phyloP scores from a whole-genome alignment of 148 eudicot genomes.

The Dianthus caryophyllus region DNA sequence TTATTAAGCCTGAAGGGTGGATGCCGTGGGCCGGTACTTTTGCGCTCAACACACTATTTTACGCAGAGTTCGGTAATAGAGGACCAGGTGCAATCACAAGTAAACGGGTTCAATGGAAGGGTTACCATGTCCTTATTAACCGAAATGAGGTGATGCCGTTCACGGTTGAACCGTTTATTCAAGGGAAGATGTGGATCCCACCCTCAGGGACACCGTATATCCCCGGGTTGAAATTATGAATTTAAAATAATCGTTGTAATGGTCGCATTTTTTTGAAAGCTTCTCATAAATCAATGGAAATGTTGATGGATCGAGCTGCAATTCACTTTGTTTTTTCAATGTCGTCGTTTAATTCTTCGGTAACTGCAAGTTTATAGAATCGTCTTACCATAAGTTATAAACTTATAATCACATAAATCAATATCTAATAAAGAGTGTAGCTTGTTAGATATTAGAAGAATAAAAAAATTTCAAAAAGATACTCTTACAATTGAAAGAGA shows the following conservation, averaged over 20 bases:
- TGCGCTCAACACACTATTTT: constrained; percentile 39
- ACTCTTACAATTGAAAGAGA: no score
- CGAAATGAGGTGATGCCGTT: constrained; percentile 34
- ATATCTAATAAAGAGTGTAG: no score
- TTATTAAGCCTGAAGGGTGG: constrained; percentile 60
- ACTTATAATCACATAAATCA: no score
- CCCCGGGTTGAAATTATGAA: constrained; percentile 27
- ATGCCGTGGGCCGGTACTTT: constrained; percentile 43
- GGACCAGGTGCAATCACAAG: constrained; percentile 51
- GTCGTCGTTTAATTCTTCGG: no score
- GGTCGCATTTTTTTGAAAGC: background rate
- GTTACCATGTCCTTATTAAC: constrained; percentile 33
- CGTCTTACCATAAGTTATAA: no score
- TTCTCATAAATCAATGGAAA: background rate
- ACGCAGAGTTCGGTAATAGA: constrained; percentile 44
- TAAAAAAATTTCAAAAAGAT: no score
- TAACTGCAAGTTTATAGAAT: no score
- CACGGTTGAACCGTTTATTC: constrained; percentile 40
- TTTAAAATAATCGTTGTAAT: background rate
- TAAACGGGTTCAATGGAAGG: constrained; percentile 55
- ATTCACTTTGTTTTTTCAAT: no score
- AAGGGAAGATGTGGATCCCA: constrained; percentile 43
- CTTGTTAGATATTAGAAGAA: no score
- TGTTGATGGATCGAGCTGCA: no score
- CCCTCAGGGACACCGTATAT: constrained; percentile 29